Evolutionary conservation across 805 yeast species (phyloP).

Genomic region (Monosporozyma siamensis): DNA sequence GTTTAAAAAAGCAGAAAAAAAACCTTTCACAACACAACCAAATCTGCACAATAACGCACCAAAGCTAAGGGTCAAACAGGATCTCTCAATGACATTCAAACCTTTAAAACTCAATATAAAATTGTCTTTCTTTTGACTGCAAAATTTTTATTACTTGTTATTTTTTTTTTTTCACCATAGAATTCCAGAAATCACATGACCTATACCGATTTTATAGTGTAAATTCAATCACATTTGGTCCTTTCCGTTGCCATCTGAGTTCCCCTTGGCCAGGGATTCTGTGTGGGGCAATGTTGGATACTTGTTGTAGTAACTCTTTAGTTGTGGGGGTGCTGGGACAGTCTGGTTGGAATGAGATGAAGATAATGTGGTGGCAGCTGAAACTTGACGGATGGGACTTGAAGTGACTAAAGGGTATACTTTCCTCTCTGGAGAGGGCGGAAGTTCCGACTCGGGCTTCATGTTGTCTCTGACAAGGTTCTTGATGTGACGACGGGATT

Average conservation of each 20-base stretch:
- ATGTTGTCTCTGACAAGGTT: constrained; percentile 25
- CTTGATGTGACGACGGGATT: constrained; percentile 27
- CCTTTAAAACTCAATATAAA: too few relatives aligned
- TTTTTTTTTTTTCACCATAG: too few relatives aligned
- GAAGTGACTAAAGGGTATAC: constrained; percentile 27
- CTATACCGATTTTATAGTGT: too few relatives aligned
- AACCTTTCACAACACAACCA: too few relatives aligned
- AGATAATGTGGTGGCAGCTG: background rate
- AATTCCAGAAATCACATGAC: too few relatives aligned
- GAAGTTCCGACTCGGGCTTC: constrained; percentile 24
- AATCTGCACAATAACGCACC: too few relatives aligned
- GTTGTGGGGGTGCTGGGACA: constrained; percentile 6
- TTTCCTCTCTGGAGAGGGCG: constrained; percentile 21
- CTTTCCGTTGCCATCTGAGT: background rate
- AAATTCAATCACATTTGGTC: too few relatives aligned
- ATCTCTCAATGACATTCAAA: too few relatives aligned
- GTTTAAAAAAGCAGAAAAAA: background rate
- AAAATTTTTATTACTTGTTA: too few relatives aligned
- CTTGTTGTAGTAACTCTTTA: constrained; percentile 17
- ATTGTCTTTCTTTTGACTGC: too few relatives aligned
- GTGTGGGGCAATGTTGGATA: constrained; percentile 28
- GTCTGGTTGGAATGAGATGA: too few relatives aligned
- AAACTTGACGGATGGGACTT: constrained; percentile 19
- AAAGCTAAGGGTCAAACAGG: too few relatives aligned
- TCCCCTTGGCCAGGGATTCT: constrained; percentile 17